Percentiles rank a stretch among this genome's conserved stretches.
phyloP scores from a whole-genome alignment of 2,329 filamentous ascomycete species.

The Coniochaeta sp. region DNA sequence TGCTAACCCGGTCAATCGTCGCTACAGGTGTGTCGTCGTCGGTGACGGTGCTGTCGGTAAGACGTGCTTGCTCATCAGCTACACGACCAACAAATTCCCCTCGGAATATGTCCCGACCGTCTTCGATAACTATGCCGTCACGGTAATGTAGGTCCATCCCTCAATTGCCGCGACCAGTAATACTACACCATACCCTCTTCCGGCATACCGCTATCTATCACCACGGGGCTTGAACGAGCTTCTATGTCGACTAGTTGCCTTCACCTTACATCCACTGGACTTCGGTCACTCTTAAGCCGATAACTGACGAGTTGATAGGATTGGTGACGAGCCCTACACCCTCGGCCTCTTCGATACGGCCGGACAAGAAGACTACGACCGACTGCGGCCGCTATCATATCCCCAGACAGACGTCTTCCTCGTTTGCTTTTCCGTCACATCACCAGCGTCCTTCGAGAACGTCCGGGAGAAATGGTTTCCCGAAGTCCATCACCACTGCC shows the following conservation, averaged over 20 bases:
- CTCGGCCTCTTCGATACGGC: slow-evolving; percentile 97
- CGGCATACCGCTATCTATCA: background rate
- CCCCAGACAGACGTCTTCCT: slow-evolving; percentile 98
- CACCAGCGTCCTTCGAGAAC: slow-evolving; percentile 97
- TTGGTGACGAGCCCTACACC: slow-evolving; percentile 97
- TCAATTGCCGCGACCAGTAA: background rate
- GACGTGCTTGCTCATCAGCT: slow-evolving; percentile 97
- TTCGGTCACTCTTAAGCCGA: background rate
- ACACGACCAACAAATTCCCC: slow-evolving; percentile 99
- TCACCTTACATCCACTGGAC: background rate
- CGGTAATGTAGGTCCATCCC: slow-evolving; percentile 77
- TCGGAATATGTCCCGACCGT: slow-evolving; percentile 99
- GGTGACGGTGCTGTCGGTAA: slow-evolving; percentile 99
- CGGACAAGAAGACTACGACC: slow-evolving; percentile 98
- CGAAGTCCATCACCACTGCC: slow-evolving; percentile 97
- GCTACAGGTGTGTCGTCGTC: slow-evolving; percentile 85
- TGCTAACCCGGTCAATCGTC: background rate
- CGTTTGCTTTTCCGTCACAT: slow-evolving; percentile 97
- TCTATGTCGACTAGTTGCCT: background rate
- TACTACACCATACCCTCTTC: background rate
- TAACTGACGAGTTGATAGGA: slow-evolving; percentile 50
- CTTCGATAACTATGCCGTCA: slow-evolving; percentile 99
- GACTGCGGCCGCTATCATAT: slow-evolving; percentile 91
- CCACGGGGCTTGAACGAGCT: background rate
- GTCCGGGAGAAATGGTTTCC: slow-evolving; percentile 99